These are phyloP conservation scores for Alisma plantagoaquatica DNA, from an alignment of 106 monocot genomes.

Conservation along the genomic window DNA sequence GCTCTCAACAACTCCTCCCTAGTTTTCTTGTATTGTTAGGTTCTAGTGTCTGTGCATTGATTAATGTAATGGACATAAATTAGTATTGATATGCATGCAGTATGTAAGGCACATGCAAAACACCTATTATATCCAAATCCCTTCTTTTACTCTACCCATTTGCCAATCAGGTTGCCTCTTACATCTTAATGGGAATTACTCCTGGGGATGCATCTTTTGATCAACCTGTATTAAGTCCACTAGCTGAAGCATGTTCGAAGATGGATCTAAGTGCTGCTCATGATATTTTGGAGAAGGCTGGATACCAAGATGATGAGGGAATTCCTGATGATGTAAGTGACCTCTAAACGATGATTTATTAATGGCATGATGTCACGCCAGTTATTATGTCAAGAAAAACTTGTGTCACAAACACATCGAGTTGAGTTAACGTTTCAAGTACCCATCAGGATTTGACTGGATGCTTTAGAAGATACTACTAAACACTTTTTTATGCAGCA, in stretches of 20 bases:
- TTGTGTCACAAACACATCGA: too few species aligned
- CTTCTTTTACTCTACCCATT: not conserved
- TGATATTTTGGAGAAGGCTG: constrained; percentile 68
- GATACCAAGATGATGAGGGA: constrained; percentile 88
- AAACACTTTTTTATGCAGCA: too few species aligned
- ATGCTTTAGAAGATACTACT: too few species aligned
- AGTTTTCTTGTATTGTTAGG: not conserved
- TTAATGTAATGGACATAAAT: not conserved
- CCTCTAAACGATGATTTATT: too few species aligned
- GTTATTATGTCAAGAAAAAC: too few species aligned
- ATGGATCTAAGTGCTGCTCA: constrained; percentile 65
- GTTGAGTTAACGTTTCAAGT: too few species aligned
- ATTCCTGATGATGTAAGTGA: constrained; percentile 59
- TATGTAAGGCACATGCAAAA: too few species aligned
- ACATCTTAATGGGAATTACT: constrained; percentile 54
- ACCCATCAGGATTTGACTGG: too few species aligned
- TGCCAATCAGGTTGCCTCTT: constrained; percentile 57
- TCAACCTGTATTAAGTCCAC: constrained; percentile 34
- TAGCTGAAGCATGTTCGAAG: constrained; percentile 68
- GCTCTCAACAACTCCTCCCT: not conserved
- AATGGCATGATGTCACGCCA: too few species aligned
- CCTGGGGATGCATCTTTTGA: constrained; percentile 23
- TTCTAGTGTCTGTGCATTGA: not conserved
- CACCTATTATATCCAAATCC: not conserved
- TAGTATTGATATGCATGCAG: not conserved